Evolutionary conservation across 805 yeast genomes (phyloP).

Genomic region (Nadsonia fulvescens): DNA sequence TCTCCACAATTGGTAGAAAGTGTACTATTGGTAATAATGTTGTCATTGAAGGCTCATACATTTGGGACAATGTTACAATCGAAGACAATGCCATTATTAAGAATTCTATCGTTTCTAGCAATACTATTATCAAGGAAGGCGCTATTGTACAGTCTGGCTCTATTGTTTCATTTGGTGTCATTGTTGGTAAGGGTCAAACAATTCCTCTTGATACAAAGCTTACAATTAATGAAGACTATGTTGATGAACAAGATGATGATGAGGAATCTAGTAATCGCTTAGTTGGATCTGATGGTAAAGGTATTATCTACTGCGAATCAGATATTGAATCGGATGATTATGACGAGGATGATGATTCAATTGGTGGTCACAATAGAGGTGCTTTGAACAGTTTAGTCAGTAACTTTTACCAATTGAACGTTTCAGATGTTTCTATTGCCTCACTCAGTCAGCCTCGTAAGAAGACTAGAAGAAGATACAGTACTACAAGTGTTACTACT

Average conservation of each 20-base stretch:
- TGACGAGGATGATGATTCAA: slow-evolving; percentile 5
- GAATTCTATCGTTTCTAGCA: slow-evolving; percentile 54
- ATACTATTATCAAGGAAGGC: slow-evolving; percentile 34
- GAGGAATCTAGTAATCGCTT: slow-evolving; percentile 11
- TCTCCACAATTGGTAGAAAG: slow-evolving; percentile 70
- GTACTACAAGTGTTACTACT: slow-evolving; percentile 16
- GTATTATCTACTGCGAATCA: slow-evolving; percentile 11
- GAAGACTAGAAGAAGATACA: slow-evolving; percentile 10
- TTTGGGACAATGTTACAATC: slow-evolving; percentile 71
- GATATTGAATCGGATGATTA: slow-evolving; percentile 10
- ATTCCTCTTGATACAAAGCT: slow-evolving; percentile 19
- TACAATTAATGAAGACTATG: slow-evolving; percentile 9
- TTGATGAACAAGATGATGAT: slow-evolving; percentile 21
- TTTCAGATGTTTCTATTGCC: slow-evolving; percentile 18
- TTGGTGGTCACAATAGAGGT: slow-evolving; percentile 7
- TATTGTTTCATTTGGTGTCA: slow-evolving; percentile 62
- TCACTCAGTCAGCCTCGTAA: slow-evolving; percentile 8
- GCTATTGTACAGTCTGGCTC: slow-evolving; percentile 47
- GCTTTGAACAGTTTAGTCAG: slow-evolving; percentile 11
- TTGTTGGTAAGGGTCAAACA: slow-evolving; percentile 34
- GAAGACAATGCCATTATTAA: slow-evolving; percentile 43
- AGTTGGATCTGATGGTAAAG: slow-evolving; percentile 25
- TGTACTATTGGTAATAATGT: slow-evolving; percentile 75
- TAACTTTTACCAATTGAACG: slow-evolving; percentile 15
- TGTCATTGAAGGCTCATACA: slow-evolving; percentile 49